Percentiles rank a stretch among this genome's conserved stretches.
These are phyloP conservation scores for Xylariales sp. DNA, from an alignment of 2,329 filamentous ascomycete species.

Conservation along the genomic window DNA sequence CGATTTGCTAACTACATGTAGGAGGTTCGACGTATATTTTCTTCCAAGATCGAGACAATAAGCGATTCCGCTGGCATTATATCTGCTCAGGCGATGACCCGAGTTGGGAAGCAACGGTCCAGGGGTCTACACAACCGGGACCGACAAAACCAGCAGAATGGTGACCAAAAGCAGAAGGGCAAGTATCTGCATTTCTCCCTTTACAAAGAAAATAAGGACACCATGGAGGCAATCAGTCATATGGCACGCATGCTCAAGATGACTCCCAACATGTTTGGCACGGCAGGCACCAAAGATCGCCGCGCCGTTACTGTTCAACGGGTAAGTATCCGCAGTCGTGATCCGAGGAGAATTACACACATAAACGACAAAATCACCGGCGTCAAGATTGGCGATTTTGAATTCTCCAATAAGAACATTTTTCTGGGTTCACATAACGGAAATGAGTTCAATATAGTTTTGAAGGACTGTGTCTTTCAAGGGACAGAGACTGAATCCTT, in stretches of 20 bases:
- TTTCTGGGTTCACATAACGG: conserved; percentile 80
- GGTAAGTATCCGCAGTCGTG: conserved; percentile 57
- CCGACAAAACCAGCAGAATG: conserved; percentile 16
- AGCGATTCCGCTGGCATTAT: conserved; percentile 57
- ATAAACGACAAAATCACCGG: conserved; percentile 59
- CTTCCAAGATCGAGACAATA: conserved; percentile 69
- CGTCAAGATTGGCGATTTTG: conserved; percentile 73
- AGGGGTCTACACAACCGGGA: conserved; percentile 12
- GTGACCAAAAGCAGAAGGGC: conserved; percentile 39
- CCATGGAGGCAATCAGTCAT: conserved; percentile 82
- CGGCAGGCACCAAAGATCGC: conserved; percentile 85
- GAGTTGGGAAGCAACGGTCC: conserved; percentile 20
- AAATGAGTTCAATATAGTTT: conserved; percentile 89
- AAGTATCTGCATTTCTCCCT: conserved; percentile 87
- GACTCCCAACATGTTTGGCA: conserved; percentile 68
- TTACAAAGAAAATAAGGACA: conserved; percentile 96
- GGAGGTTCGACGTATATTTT: conserved; percentile 74
- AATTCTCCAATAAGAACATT: conserved; percentile 67
- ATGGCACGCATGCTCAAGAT: conserved; percentile 70
- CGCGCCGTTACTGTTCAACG: conserved; percentile 82
- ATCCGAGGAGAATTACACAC: conserved; percentile 55
- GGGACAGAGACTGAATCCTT: conserved; percentile 40
- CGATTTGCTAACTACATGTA: conserved; percentile 16
- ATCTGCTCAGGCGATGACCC: conserved; percentile 46
- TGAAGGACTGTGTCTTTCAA: conserved; percentile 74